Evolutionary conservation across 495 filamentous ascomycete species (phyloP).

Genomic region (Penicillium angulare): DNA sequence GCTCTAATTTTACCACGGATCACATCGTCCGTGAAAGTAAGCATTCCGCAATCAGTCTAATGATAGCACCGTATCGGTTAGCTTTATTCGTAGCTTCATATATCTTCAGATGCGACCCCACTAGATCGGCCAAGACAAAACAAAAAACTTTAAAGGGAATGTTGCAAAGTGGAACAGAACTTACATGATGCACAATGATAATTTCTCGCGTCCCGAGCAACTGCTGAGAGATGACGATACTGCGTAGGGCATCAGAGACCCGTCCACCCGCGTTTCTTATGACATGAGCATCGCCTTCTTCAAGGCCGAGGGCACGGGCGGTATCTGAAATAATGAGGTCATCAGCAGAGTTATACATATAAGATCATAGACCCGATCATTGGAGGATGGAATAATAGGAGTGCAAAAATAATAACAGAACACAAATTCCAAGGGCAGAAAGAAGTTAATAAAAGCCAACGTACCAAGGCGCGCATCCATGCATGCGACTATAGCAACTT

Average conservation of each 20-base stretch:
- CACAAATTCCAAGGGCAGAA: not conserved
- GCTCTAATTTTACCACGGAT: constrained; percentile 55
- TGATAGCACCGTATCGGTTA: not conserved
- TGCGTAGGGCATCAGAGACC: constrained; percentile 66
- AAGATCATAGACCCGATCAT: too few species aligned
- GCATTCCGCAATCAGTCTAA: constrained; percentile 71
- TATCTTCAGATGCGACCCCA: not conserved
- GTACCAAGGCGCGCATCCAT: constrained; percentile 77
- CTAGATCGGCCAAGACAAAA: not conserved
- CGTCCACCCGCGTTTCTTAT: constrained; percentile 76
- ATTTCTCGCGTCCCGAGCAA: constrained; percentile 78
- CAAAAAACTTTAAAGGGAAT: not conserved
- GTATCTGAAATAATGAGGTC: constrained; percentile 44
- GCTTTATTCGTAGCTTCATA: not conserved
- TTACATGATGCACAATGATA: constrained; percentile 69
- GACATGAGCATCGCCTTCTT: constrained; percentile 75
- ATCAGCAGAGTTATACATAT: not conserved
- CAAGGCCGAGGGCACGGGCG: constrained; percentile 67
- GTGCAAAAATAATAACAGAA: too few species aligned
- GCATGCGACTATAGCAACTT: constrained; percentile 59
- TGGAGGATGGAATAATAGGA: too few species aligned
- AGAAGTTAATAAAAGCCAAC: not conserved
- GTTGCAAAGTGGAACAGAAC: constrained; percentile 38
- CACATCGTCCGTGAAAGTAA: constrained; percentile 70
- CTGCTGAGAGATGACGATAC: constrained; percentile 77